phyloP scores from a whole-genome alignment of 2,329 filamentous ascomycete genomes.

The Zopfia rhizophila region DNA sequence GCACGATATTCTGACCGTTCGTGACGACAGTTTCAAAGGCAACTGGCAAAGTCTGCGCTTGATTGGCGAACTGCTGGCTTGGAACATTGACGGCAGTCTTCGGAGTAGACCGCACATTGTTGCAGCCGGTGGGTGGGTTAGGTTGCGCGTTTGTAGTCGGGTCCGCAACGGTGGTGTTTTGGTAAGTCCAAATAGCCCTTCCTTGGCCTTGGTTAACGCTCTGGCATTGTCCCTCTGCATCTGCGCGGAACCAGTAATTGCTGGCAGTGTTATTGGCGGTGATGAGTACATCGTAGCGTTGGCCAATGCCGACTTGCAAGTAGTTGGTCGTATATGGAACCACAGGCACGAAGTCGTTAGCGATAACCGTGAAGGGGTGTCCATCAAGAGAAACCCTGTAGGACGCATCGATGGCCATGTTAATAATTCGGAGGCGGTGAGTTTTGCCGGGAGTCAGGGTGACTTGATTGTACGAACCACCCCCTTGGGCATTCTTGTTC shows the following conservation, averaged over 20 bases:
- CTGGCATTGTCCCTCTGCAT: slow-evolving; percentile 33
- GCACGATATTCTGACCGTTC: slow-evolving; percentile 37
- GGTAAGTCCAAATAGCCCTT: slow-evolving; percentile 54
- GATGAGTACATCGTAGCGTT: slow-evolving; percentile 50
- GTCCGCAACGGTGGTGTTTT: slow-evolving; percentile 42
- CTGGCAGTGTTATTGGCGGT: slow-evolving; percentile 42
- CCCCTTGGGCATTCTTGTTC: slow-evolving; percentile 57
- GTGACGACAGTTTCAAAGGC: slow-evolving; percentile 41
- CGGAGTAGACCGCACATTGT: slow-evolving; percentile 47
- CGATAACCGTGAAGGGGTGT: slow-evolving; percentile 45
- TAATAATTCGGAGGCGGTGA: slow-evolving; percentile 69
- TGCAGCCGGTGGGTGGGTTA: slow-evolving; percentile 42
- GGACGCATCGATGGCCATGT: slow-evolving; percentile 52
- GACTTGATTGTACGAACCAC: slow-evolving; percentile 42
- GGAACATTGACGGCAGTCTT: slow-evolving; percentile 50
- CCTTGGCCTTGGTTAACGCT: slow-evolving; percentile 36
- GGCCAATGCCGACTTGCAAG: slow-evolving; percentile 53
- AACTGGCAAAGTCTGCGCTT: slow-evolving; percentile 39
- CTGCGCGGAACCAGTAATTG: slow-evolving; percentile 50
- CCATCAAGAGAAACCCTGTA: slow-evolving; percentile 41
- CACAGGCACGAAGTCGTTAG: slow-evolving; percentile 44
- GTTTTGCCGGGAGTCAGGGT: slow-evolving; percentile 54
- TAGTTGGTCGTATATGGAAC: slow-evolving; percentile 47
- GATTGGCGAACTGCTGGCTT: slow-evolving; percentile 34
- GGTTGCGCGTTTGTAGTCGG: slow-evolving; percentile 43